A percentile compares a stretch with the other conserved stretches of the same genome.
phyloP scores from a whole-genome alignment of 345 rosid genomes.

The Schrenkiella parvula region DNA sequence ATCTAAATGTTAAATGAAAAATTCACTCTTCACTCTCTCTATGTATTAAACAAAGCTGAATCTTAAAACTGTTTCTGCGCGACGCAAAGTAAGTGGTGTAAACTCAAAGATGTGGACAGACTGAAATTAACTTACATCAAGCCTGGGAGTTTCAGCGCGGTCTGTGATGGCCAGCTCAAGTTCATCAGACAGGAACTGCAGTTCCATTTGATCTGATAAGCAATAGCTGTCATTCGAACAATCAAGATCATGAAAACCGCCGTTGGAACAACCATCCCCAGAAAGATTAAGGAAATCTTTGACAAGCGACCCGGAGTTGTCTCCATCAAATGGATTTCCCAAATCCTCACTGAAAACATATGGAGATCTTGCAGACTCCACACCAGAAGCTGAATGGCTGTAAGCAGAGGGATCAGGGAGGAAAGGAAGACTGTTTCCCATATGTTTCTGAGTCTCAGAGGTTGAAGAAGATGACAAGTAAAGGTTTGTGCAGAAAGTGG shows the following conservation, averaged over 20 bases:
- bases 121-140: constrained; percentile 57
- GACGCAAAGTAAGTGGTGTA: constrained; percentile 5
- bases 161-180: constrained; percentile 77
- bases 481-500: constrained; percentile 79
- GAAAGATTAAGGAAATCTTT: constrained; percentile 53
- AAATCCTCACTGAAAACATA: constrained; percentile 47
- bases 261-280: constrained; percentile 51
- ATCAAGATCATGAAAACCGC: constrained; percentile 44
- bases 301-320: constrained; percentile 43
- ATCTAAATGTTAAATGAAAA: constrained; percentile 4
- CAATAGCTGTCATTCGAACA: constrained; percentile 41
- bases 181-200: constrained; percentile 77
- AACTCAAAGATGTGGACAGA: neutral
- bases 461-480: constrained; percentile 72
- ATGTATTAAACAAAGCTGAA: neutral
- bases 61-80: neutral
- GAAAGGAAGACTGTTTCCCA: constrained; percentile 67
- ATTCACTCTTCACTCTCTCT: neutral
- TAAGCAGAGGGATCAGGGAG: constrained; percentile 65
- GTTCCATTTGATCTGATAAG: constrained; percentile 64
- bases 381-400: constrained; percentile 49
- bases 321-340: constrained; percentile 41
- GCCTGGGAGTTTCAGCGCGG: constrained; percentile 72
- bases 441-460: constrained; percentile 52
- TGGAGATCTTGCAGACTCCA: constrained; percentile 53